These are phyloP conservation scores for Trichomonas tenax DNA, from an alignment of 208 protist genomes.

Conservation along the genomic window DNA sequence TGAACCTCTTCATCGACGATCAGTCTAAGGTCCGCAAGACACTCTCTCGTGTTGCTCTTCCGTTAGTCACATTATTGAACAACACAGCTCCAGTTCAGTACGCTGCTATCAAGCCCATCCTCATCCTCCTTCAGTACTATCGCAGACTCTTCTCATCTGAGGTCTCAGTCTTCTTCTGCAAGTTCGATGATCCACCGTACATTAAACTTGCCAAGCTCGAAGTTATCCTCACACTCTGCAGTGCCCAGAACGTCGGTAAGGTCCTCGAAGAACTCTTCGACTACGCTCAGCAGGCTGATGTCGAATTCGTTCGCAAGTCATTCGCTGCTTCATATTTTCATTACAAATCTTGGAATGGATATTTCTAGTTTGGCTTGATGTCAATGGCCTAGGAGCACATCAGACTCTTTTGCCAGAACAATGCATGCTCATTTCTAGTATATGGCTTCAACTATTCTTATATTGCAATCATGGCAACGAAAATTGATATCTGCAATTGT, in stretches of 20 bases:
- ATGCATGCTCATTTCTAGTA: no score
- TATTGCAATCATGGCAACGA: no score
- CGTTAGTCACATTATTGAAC: constrained; percentile 65
- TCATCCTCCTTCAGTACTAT: constrained; percentile 84
- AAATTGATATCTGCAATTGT: no score
- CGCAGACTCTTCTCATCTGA: background rate
- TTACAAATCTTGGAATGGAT: no score
- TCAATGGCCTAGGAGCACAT: no score
- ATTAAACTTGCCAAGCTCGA: constrained; percentile 93
- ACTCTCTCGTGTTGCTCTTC: constrained; percentile 63
- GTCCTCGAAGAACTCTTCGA: constrained; percentile 72
- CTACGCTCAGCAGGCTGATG: constrained; percentile 81
- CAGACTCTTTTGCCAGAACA: no score
- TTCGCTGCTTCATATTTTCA: no score
- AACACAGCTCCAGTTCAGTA: constrained; percentile 84
- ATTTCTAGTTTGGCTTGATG: no score
- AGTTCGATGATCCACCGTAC: constrained; percentile 91
- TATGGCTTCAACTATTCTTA: no score
- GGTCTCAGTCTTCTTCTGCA: constrained; percentile 71
- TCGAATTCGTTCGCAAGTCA: constrained; percentile 83
- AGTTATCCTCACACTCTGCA: constrained; percentile 72
- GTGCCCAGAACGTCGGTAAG: constrained; percentile 61
- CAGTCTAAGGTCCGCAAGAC: constrained; percentile 48
- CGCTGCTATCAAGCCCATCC: constrained; percentile 90
- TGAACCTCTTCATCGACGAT: constrained; percentile 43